Base-by-base conservation (phyloP, 2,329 filamentous ascomycete genomes). In the Calonectria hawksworthii region DNA sequence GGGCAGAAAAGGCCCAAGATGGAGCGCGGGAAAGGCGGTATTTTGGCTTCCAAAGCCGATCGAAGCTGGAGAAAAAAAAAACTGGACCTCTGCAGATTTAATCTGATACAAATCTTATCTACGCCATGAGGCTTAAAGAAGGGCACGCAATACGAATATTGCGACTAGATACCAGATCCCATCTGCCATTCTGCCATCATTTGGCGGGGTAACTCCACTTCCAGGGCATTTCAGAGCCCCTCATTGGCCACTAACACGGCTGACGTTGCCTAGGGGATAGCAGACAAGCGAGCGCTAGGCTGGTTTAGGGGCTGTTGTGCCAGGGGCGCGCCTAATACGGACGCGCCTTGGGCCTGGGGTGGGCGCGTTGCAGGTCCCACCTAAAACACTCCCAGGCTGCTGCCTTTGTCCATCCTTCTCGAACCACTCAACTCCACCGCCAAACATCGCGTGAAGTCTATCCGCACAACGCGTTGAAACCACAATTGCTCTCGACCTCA, bases 221-320 rank as follows among this genome's bases (percentile, higher is more conserved):
- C 23, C 36, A 38, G 70, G 14, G 32, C 13, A 34, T 59, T 38
- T 23, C 44, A 73, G 70, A 8, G 9, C 21, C 13, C 51, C 16
- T 32, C 8, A 67, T 51, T 52, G 28, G 47, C 66, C 16, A 5
- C 5, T 36, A 59, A 30, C 11, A 26, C 32, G 54, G 54, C 66
- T 41, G 56, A 68, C 70, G 79, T 80, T 80, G 79, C 78, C 78
- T 41, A 65, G 77, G 79, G 73, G 79, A 79, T 76, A 71, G 68
- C 30, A 68, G 68, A 34, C 51, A 41, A 73, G 70, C 72, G 74
- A 72, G 64, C 74, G 70, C 74, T 79, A 80, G 44, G 28, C 64
- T 68, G 52, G 47, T 80, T 74, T 52, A 70, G 71, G 74, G 70
- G 66, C 72, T 21, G 28, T 54, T 66, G 64, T 70, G 61, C 70